These are phyloP conservation scores for Phytophthora foliorum DNA, from an alignment of 352 stramenopile species.

Conservation along the genomic window DNA sequence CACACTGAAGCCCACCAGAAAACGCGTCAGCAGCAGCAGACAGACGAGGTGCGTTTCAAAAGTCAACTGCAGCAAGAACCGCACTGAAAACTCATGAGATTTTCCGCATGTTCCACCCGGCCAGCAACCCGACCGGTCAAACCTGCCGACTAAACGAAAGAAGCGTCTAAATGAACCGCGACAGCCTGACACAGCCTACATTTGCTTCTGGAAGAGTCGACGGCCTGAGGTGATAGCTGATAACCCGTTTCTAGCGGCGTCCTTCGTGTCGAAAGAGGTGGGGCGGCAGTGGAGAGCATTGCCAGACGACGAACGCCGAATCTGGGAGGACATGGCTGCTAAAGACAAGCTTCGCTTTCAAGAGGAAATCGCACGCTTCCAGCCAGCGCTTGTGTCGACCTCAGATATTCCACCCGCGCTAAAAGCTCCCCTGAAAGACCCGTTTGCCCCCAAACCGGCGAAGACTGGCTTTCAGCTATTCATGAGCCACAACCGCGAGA, in stretches of 20 bases:
- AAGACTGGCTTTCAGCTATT: constrained; percentile 76
- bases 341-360: constrained; percentile 65
- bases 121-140: constrained; percentile 17
- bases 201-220: constrained; percentile 69
- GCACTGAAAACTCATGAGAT: not conserved
- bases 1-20: constrained; percentile 48
- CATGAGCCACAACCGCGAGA: constrained; percentile 64
- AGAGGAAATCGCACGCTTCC: constrained; percentile 53
- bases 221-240: constrained; percentile 51
- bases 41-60: constrained; percentile 13
- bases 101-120: not conserved
- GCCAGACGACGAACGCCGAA: constrained; percentile 43
- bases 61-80: not conserved
- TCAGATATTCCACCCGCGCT: not conserved
- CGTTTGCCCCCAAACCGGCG: constrained; percentile 49
- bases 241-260: constrained; percentile 48
- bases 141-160: constrained; percentile 38
- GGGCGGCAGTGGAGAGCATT: constrained; percentile 61
- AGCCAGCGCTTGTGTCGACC: constrained; percentile 25
- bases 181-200: constrained; percentile 71
- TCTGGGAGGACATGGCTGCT: constrained; percentile 60
- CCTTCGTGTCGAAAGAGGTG: constrained; percentile 61
- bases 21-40: constrained; percentile 18
- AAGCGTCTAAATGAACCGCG: constrained; percentile 55
- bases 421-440: constrained; percentile 40